phyloP scores from a whole-genome alignment of 2,329 filamentous ascomycete genomes.

The Fusarium duplospermum region DNA sequence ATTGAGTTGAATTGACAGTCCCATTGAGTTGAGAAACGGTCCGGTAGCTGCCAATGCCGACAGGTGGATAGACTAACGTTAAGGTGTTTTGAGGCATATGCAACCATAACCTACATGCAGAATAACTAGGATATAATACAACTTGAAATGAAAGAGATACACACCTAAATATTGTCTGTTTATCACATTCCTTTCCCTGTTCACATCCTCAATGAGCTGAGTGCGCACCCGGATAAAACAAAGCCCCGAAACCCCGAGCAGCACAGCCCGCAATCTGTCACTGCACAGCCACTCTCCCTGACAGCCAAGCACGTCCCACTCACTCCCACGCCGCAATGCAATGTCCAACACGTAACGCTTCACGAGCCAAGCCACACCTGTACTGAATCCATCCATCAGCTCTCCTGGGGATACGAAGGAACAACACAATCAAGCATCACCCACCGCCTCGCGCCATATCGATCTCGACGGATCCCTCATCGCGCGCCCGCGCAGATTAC shows the following conservation, averaged over 20 bases:
- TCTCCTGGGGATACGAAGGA: constrained; percentile 24
- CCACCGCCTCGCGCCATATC: constrained; percentile 15
- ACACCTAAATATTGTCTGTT: not conserved
- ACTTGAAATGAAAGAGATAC: not conserved
- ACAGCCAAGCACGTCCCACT: not conserved
- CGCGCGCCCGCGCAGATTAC: constrained; percentile 30
- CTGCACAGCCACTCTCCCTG: constrained; percentile 36
- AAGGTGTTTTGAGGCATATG: not conserved
- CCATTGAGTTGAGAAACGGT: not conserved
- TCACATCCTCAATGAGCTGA: not conserved
- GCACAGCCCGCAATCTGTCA: constrained; percentile 18
- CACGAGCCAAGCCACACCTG: constrained; percentile 34
- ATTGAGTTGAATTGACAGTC: not conserved
- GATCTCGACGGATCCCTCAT: constrained; percentile 2
- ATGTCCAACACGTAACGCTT: constrained; percentile 38
- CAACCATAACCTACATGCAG: not conserved
- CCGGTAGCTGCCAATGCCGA: not conserved
- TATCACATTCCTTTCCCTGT: not conserved
- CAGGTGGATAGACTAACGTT: not conserved
- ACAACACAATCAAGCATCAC: constrained; percentile 3
- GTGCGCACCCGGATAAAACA: constrained; percentile 18
- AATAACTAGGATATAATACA: not conserved
- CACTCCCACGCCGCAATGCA: not conserved
- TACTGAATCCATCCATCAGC: constrained; percentile 20
- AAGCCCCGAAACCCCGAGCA: constrained; percentile 13